phyloP scores from a whole-genome alignment of 1,284 basidiomycete genomes.

The Trichosporon faecale region DNA sequence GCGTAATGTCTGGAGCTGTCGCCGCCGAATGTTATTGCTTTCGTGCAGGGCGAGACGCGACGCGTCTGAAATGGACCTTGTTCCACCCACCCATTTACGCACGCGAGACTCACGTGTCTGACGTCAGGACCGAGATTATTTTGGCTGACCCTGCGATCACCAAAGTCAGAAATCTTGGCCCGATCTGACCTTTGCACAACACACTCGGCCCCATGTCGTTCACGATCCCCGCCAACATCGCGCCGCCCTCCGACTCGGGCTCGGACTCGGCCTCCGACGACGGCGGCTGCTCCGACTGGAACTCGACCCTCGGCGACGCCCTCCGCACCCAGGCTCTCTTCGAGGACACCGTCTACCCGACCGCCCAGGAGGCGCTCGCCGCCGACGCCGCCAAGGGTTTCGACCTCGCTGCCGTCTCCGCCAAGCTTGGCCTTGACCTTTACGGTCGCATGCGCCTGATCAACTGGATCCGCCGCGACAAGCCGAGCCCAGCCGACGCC shows the following conservation, averaged over 20 bases:
- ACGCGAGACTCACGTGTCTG: not conserved
- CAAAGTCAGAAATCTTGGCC: not conserved
- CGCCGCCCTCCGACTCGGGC: conserved; percentile 23
- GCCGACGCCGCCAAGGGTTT: conserved; percentile 62
- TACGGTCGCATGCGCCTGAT: conserved; percentile 74
- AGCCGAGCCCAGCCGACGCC: conserved; percentile 4
- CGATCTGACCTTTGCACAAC: not conserved
- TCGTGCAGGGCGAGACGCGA: not conserved
- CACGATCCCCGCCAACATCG: conserved; percentile 20
- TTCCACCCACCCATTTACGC: not conserved
- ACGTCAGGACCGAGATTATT: conserved; percentile 10
- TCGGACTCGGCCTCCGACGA: conserved; percentile 27
- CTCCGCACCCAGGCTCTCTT: conserved; percentile 70
- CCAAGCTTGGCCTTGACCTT: conserved; percentile 57
- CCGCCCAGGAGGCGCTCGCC: conserved; percentile 61
- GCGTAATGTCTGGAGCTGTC: not conserved
- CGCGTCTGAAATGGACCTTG: conserved; percentile 10
- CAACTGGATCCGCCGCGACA: conserved; percentile 75
- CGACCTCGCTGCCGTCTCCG: conserved; percentile 30
- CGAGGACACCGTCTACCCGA: conserved; percentile 63
- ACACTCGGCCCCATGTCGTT: conserved; percentile 19
- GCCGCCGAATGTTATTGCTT: conserved; percentile 3
- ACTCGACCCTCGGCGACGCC: conserved; percentile 42
- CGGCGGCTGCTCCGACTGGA: conserved; percentile 46
- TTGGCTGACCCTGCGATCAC: conserved; percentile 7